Conservation (phyloP, 2,329 filamentous ascomycete species). For the Geosmithia putterillii region DNA sequence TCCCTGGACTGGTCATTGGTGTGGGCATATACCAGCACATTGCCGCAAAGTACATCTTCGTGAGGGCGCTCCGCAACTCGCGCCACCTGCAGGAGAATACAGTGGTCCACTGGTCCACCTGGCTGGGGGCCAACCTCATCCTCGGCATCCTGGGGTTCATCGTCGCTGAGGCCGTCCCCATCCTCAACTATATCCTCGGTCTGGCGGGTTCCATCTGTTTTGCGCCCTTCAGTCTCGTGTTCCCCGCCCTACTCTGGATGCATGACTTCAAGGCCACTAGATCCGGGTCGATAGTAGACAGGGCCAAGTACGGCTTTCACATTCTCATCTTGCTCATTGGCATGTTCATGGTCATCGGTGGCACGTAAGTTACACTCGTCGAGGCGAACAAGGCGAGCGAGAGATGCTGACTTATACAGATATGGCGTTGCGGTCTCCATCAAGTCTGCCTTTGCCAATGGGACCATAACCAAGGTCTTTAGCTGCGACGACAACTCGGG, state of each 20-base stretch:
- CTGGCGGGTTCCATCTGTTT: not conserved
- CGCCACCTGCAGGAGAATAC: conserved; percentile 12
- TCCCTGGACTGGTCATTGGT: conserved; percentile 15
- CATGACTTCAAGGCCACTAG: not conserved
- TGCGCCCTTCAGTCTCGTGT: not conserved
- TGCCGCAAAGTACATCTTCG: conserved; percentile 51
- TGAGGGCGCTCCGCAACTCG: conserved; percentile 15
- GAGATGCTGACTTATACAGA: not conserved
- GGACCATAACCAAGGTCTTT: not conserved
- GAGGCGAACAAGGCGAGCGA: too few relatives aligned
- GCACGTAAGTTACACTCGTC: conserved; percentile 27
- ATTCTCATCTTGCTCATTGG: conserved; percentile 20
- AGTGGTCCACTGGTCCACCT: conserved; percentile 11
- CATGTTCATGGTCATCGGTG: conserved; percentile 23
- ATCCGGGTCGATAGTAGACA: conserved; percentile 11
- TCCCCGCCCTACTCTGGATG: not conserved
- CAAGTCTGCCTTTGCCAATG: not conserved
- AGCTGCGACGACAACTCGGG: not conserved
- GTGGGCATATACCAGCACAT: not conserved
- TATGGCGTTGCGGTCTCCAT: not conserved
- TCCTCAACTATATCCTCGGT: conserved; percentile 2
- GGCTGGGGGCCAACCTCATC: conserved; percentile 5
- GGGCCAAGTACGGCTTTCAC: conserved; percentile 17
- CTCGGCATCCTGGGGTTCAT: conserved; percentile 3
- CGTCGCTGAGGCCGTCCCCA: conserved; percentile 4